Evolutionary conservation across 106 monocot genomes (phyloP).

Genomic region (Dendrobium nobile): DNA sequence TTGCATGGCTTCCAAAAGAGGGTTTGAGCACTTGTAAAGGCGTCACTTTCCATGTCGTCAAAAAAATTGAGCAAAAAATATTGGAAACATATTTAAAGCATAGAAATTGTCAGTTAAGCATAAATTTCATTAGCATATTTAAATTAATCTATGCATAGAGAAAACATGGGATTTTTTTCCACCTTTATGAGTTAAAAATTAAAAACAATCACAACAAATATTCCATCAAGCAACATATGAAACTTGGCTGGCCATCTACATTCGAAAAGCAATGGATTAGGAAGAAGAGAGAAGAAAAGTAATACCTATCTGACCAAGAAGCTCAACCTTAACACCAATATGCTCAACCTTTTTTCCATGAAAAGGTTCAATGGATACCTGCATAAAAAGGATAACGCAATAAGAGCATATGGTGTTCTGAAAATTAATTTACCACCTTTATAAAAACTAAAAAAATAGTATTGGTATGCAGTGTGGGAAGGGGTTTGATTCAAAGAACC

Average conservation of each 20-base stretch:
- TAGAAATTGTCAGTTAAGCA: background rate
- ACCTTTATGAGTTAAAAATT: background rate
- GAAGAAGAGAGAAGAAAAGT: background rate
- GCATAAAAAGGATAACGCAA: slow-evolving; percentile 9
- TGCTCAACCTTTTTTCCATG: slow-evolving; percentile 95
- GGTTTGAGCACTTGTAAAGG: background rate
- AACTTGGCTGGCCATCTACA: background rate
- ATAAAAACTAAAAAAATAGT: background rate
- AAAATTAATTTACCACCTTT: background rate
- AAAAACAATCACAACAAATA: background rate
- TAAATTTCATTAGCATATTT: background rate
- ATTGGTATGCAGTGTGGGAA: background rate
- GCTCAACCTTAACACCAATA: slow-evolving; percentile 86
- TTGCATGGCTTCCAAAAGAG: too few species aligned
- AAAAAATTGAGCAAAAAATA: background rate
- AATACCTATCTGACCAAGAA: slow-evolving; percentile 93
- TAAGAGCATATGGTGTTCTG: background rate
- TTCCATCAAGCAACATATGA: background rate
- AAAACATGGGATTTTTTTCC: background rate
- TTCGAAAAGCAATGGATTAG: background rate
- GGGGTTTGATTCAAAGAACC: slow-evolving; percentile 27
- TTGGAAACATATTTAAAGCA: background rate
- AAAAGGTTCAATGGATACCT: slow-evolving; percentile 81
- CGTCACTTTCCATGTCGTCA: background rate
- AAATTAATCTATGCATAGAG: background rate